phyloP scores from a whole-genome alignment of 805 yeast genomes.

The Candida hispaniensis region DNA sequence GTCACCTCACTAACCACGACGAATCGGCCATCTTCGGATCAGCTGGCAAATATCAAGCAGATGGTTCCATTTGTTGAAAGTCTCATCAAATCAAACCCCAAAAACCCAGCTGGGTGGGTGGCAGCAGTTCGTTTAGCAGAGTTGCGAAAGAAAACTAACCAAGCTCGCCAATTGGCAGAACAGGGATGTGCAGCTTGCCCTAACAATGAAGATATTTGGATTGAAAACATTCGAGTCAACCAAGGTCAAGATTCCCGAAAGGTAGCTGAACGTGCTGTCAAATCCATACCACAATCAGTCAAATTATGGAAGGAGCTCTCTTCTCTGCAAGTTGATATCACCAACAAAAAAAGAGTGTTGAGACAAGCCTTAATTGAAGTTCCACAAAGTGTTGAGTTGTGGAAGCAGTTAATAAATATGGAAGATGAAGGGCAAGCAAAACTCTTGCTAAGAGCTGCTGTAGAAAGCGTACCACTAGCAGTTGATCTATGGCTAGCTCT shows the following conservation, averaged over 20 bases:
- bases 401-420: conserved; percentile 53
- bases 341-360: conserved; percentile 45
- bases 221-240: conserved; percentile 63
- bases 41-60: conserved; percentile 47
- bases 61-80: conserved; percentile 54
- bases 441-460: conserved; percentile 52
- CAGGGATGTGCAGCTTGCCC: conserved; percentile 69
- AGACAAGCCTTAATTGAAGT: conserved; percentile 61
- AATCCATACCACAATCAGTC: conserved; percentile 43
- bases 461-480: conserved; percentile 54
- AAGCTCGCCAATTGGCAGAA: conserved; percentile 52
- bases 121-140: conserved; percentile 75
- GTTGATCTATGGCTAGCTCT: conserved; percentile 57
- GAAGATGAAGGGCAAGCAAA: conserved; percentile 46
- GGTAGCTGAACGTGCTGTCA: conserved; percentile 57
- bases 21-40: conserved; percentile 23
- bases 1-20: conserved; percentile 32
- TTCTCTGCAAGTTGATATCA: conserved; percentile 49
- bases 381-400: conserved; percentile 49
- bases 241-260: conserved; percentile 37
- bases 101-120: conserved; percentile 71
- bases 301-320: conserved; percentile 65
- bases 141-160: conserved; percentile 41
- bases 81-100: conserved; percentile 61
- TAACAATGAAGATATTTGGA: conserved; percentile 64